Evolutionary conservation across 805 yeast genomes (phyloP).

Genomic region (Wickerhamomyces bovis): DNA sequence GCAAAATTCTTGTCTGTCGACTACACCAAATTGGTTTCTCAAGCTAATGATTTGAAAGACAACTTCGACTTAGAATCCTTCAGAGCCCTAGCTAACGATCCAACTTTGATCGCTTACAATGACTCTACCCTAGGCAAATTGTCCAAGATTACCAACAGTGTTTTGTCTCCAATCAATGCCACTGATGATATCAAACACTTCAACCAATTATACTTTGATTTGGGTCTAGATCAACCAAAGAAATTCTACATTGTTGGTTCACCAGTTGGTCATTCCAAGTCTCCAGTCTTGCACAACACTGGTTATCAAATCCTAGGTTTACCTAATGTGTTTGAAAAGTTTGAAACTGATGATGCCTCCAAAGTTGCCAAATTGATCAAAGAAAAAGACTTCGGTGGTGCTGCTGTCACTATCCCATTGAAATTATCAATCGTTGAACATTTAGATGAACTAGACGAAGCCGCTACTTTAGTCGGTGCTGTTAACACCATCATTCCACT

Average conservation of each 20-base stretch:
- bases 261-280: conserved; percentile 82
- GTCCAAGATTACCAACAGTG: conserved; percentile 67
- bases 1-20: conserved; percentile 66
- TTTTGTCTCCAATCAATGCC: conserved; percentile 77
- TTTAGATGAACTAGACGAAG: conserved; percentile 59
- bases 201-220: conserved; percentile 44
- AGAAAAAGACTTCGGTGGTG: conserved; percentile 72
- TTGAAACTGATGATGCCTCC: conserved; percentile 60
- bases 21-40: conserved; percentile 77
- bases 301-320: conserved; percentile 70
- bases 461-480: conserved; percentile 85
- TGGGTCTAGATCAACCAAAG: conserved; percentile 59
- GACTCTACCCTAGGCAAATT: conserved; percentile 72
- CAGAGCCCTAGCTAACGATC: conserved; percentile 43
- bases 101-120: conserved; percentile 79
- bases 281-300: conserved; percentile 82
- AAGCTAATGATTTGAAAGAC: conserved; percentile 58
- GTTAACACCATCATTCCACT: conserved; percentile 77
- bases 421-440: conserved; percentile 73
- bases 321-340: conserved; percentile 62
- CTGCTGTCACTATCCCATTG: conserved; percentile 90
- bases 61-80: conserved; percentile 69
- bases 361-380: conserved; percentile 50
- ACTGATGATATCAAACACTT: conserved; percentile 64
- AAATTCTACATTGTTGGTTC: conserved; percentile 71